Evolutionary conservation across 2,329 filamentous ascomycete genomes (phyloP), one percentile per base, ranked within the genome.

Genomic region (Penicillium nordicum): DNA sequence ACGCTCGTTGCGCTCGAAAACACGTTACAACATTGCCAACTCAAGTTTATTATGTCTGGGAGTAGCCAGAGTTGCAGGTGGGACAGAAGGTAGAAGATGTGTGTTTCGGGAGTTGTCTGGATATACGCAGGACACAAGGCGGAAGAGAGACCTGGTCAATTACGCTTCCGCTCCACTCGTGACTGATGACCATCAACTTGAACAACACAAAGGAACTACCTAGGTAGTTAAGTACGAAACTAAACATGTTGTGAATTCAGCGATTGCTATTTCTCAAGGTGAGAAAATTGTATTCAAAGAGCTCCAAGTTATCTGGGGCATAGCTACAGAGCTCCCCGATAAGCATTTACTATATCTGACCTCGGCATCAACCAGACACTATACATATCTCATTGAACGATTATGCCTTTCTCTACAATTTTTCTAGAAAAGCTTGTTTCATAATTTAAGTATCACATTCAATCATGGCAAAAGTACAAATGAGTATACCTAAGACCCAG

Each of bases 1-100:
- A 65, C 63, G 63, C 62, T 66, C 54, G 59, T 60, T 72, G 67
- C 67, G 65, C 63, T 67, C 48, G 52, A 55, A 54, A 55, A 37
- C 53, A 58, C 40, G 55, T 65, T 69, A 73, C 63, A 74, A 66
- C 72, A 75, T 75, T 67, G 66, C 70, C 64, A 58, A 59, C 4
- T 53, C 43, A 16, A 47, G 11, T 30, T 27, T 18, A 29, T 48
- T 46, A 21, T 34, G 14, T 12, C 21, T 38, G 18, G 37, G 21
- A 44, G 43, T 16, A 36, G 6, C n/a, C 21, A 10, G 23, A 42
- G 44, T 45, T 16, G 29, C n/a, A 40, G 40, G 42, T 25, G 21
- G 21, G 21, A 43, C 18, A 16, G 12, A 43, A 11, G 8, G 38
- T 42, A 42, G 29, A 47, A 36, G 25, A 23, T 27, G 18, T 27